phyloP scores from a whole-genome alignment of 2,329 filamentous ascomycete genomes.

The Hymenoscyphus fructigenus region DNA sequence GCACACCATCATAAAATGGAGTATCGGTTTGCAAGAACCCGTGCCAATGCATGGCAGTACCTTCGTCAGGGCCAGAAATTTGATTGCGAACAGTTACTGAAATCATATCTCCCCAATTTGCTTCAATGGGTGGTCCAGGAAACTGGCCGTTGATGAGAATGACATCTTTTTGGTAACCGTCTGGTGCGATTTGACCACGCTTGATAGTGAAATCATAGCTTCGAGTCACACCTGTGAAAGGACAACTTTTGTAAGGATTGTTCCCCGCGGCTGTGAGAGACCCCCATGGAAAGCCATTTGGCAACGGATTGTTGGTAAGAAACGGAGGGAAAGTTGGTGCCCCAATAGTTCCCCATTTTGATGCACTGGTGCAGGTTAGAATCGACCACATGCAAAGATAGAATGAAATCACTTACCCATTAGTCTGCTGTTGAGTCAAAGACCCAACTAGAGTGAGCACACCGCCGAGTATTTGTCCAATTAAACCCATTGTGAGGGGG shows the following conservation, averaged over 20 bases:
- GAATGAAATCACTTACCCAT: background rate
- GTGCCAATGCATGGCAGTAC: constrained; percentile 46
- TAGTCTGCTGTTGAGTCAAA: background rate
- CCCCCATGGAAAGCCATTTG: constrained; percentile 54
- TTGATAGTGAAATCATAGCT: constrained; percentile 37
- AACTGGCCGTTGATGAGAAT: constrained; percentile 41
- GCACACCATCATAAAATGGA: constrained; percentile 44
- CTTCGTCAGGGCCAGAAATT: constrained; percentile 46
- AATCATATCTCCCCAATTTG: constrained; percentile 44
- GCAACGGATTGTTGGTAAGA: constrained; percentile 49
- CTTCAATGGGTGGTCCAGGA: constrained; percentile 39
- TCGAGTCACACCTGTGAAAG: constrained; percentile 42
- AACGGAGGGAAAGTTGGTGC: constrained; percentile 41
- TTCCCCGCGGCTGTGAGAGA: constrained; percentile 40
- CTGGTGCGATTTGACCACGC: constrained; percentile 37
- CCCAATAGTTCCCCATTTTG: constrained; percentile 37
- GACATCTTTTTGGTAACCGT: constrained; percentile 53
- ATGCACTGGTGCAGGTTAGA: constrained; percentile 10
- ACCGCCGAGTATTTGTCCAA: background rate
- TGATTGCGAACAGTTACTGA: constrained; percentile 70
- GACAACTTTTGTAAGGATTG: constrained; percentile 39
- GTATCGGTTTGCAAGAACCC: constrained; percentile 47
- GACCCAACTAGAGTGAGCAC: background rate
- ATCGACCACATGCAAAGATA: background rate
- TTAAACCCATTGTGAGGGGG: background rate